Conservation (phyloP, 441 rosid genomes). For the Hypseocharis bilobata region DNA sequence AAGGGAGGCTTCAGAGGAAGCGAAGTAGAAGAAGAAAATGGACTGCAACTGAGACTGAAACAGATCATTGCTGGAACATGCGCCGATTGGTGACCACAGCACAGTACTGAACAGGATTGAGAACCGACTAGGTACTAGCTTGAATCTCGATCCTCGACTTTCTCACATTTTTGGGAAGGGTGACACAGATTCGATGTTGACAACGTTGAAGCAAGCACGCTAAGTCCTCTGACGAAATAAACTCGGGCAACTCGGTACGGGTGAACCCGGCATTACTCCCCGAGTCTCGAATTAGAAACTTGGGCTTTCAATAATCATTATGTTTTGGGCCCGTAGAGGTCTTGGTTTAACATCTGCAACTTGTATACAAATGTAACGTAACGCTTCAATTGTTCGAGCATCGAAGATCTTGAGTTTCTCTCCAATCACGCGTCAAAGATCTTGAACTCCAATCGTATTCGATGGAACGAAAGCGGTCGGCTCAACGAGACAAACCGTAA, state of each 20-base stretch:
- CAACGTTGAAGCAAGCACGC: not conserved
- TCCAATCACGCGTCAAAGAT: too few relatives aligned
- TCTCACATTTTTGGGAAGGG: not conserved
- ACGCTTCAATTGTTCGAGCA: too few relatives aligned
- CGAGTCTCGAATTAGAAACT: too few relatives aligned
- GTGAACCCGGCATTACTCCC: not conserved
- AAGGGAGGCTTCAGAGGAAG: constrained; percentile 13
- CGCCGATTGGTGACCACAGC: constrained; percentile 3
- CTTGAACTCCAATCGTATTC: too few relatives aligned
- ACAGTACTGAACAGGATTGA: not conserved
- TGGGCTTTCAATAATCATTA: too few relatives aligned
- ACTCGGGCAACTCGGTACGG: not conserved
- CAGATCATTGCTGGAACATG: constrained; percentile 16
- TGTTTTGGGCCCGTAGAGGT: too few relatives aligned
- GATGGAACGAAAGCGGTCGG: too few relatives aligned
- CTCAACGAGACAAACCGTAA: too few relatives aligned
- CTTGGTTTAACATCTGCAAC: too few relatives aligned
- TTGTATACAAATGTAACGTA: too few relatives aligned
- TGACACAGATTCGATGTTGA: not conserved
- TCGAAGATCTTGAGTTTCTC: too few relatives aligned
- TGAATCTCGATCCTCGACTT: not conserved
- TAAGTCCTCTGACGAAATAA: too few relatives aligned
- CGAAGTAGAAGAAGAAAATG: constrained; percentile 18
- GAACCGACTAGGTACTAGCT: not conserved
- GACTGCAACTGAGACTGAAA: constrained; percentile 8